A percentile compares a stretch with the other conserved stretches of the same genome.
phyloP scores from a whole-genome alignment of 257 asterid genomes.

The Fraxinus anomala region DNA sequence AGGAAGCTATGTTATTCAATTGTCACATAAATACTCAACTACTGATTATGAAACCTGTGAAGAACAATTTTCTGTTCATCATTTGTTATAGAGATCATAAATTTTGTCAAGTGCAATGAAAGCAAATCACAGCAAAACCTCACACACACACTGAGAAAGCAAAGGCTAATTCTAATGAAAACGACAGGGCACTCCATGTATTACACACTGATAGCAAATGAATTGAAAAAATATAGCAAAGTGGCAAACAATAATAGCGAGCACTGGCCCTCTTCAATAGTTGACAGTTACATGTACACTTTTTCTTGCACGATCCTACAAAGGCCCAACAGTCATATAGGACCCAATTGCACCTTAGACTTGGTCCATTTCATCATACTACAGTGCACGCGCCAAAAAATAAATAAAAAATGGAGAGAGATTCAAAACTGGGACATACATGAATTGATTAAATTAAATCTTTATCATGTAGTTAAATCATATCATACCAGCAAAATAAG shows the following conservation, averaged over 20 bases:
- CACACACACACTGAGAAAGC: not conserved
- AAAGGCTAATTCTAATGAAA: constrained; percentile 34
- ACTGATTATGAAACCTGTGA: too few species aligned
- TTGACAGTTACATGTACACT: not conserved
- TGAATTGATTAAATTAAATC: not conserved
- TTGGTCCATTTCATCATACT: not conserved
- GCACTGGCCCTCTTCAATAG: constrained; percentile 31
- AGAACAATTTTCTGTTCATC: too few species aligned
- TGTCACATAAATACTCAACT: too few species aligned
- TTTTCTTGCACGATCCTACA: constrained; percentile 14
- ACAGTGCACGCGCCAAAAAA: not conserved
- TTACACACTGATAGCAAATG: constrained; percentile 23
- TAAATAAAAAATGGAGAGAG: too few species aligned
- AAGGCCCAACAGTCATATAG: constrained; percentile 32
- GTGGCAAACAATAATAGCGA: constrained; percentile 51
- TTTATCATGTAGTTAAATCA: not conserved
- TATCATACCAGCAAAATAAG: not conserved
- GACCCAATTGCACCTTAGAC: constrained; percentile 1
- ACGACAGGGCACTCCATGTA: constrained; percentile 51
- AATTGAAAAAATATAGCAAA: constrained; percentile 32
- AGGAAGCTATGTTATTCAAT: too few species aligned
- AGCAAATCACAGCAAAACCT: not conserved
- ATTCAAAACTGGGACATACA: not conserved
- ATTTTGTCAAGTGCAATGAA: constrained; percentile 4
- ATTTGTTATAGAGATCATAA: not conserved